Evolutionary conservation across 208 protist genomes (phyloP).

Genomic region (Zelonia costaricensis): DNA sequence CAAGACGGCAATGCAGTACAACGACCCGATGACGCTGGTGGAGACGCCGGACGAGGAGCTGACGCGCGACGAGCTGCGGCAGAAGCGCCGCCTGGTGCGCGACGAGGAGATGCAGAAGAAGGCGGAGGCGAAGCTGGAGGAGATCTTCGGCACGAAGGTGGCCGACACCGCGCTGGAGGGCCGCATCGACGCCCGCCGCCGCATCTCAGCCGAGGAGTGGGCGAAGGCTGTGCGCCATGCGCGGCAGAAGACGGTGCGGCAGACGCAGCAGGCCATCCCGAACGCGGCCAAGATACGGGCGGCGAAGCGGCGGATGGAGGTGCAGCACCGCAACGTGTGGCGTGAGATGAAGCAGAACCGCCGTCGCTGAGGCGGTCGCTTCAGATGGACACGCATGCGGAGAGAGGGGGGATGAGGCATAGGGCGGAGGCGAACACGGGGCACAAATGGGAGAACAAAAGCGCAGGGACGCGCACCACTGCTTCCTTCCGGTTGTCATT

Average conservation of each 20-base stretch:
- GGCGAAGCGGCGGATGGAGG: slow-evolving; percentile 36
- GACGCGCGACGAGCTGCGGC: slow-evolving; percentile 55
- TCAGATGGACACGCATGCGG: too few relatives aligned
- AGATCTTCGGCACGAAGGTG: slow-evolving; percentile 66
- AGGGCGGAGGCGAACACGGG: too few relatives aligned
- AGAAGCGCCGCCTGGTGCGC: slow-evolving; percentile 42
- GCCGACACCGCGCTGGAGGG: slow-evolving; percentile 25
- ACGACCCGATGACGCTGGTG: slow-evolving; percentile 61
- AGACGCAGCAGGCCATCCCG: slow-evolving; percentile 73
- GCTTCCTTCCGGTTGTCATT: too few relatives aligned
- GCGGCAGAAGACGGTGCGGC: slow-evolving; percentile 56
- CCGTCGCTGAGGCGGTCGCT: slow-evolving; percentile 39
- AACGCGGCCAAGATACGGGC: slow-evolving; percentile 68
- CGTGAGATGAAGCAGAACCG: slow-evolving; percentile 69
- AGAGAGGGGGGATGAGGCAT: too few relatives aligned
- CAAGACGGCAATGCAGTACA: slow-evolving; percentile 88
- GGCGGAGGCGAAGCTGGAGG: slow-evolving; percentile 67
- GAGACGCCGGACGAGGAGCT: slow-evolving; percentile 54
- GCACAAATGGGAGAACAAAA: too few relatives aligned
- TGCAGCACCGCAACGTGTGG: slow-evolving; percentile 45
- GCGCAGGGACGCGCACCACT: too few relatives aligned
- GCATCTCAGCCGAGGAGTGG: slow-evolving; percentile 79
- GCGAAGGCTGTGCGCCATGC: slow-evolving; percentile 74
- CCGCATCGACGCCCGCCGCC: slow-evolving; percentile 62
- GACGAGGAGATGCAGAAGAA: slow-evolving; percentile 61